Evolutionary conservation across 257 asterid genomes (phyloP).

Genomic region (Petrea volubilis): DNA sequence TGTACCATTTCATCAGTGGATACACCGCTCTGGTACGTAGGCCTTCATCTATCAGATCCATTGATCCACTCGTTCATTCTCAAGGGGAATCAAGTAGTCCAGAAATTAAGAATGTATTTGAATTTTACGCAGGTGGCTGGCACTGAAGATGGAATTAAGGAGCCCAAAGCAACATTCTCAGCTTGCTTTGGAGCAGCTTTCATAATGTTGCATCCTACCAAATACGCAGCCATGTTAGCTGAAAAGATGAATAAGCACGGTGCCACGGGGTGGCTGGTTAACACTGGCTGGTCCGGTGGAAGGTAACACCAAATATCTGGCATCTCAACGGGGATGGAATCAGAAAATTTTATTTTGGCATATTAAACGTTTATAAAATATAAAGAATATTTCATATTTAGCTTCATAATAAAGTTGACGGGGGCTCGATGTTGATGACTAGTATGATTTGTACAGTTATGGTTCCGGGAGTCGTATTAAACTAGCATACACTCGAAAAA

Average conservation of each 20-base stretch:
- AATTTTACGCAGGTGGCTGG: constrained; percentile 81
- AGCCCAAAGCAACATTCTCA: constrained; percentile 95
- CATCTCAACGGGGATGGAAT: no score
- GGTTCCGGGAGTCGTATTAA: constrained; percentile 89
- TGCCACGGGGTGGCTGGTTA: constrained; percentile 99
- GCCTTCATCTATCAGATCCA: not conserved
- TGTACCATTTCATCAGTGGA: constrained; percentile 99
- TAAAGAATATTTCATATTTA: no score
- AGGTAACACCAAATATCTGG: no score
- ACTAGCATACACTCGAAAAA: constrained; percentile 84
- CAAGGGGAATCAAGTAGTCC: not conserved
- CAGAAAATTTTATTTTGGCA: not conserved
- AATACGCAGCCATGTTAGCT: constrained; percentile 96
- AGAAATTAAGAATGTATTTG: no score
- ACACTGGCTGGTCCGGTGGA: constrained; percentile 99
- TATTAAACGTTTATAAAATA: no score
- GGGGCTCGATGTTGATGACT: no score
- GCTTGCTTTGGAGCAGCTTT: constrained; percentile 99
- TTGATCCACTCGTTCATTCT: not conserved
- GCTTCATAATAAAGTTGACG: no score
- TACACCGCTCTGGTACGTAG: constrained; percentile 94
- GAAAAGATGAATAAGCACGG: constrained; percentile 87
- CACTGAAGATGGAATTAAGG: constrained; percentile 97
- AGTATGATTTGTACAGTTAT: constrained; percentile 71
- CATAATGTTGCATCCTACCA: constrained; percentile 93